Evolutionary conservation across 2,329 filamentous ascomycete species (phyloP).

Genomic region (Lecanicillium sp.): DNA sequence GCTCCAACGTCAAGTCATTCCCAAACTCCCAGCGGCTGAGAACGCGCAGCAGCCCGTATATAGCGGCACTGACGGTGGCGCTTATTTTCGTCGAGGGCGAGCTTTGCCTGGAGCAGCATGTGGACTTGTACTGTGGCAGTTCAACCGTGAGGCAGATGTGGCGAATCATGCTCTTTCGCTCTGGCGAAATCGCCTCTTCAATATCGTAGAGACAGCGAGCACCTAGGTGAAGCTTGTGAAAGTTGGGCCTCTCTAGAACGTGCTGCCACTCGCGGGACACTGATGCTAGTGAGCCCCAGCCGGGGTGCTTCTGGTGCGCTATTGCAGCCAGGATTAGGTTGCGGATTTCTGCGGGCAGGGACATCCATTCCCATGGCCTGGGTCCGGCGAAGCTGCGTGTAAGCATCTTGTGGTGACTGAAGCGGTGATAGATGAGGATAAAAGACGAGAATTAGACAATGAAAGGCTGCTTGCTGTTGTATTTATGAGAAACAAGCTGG

Average conservation of each 20-base stretch:
- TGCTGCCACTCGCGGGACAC: slow-evolving; percentile 28
- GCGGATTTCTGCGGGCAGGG: slow-evolving; percentile 24
- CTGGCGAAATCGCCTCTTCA: slow-evolving; percentile 11
- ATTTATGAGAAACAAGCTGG: no score
- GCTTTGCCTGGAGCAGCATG: slow-evolving; percentile 14
- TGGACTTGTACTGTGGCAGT: slow-evolving; percentile 18
- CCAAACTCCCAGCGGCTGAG: slow-evolving; percentile 20
- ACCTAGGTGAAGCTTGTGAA: slow-evolving; percentile 18
- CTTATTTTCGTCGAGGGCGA: not conserved
- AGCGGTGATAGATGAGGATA: no score
- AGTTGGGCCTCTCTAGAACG: slow-evolving; percentile 21
- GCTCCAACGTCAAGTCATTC: slow-evolving; percentile 21
- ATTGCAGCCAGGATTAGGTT: slow-evolving; percentile 20
- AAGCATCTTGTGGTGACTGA: no score
- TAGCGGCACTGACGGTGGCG: slow-evolving; percentile 12
- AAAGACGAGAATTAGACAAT: no score
- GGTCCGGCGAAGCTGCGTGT: no score
- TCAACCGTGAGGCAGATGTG: slow-evolving; percentile 23
- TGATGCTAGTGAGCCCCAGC: slow-evolving; percentile 24
- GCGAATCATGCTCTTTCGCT: slow-evolving; percentile 15
- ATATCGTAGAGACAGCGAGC: slow-evolving; percentile 17
- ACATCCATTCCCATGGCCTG: no score
- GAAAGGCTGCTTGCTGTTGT: no score
- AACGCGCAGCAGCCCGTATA: slow-evolving; percentile 21
- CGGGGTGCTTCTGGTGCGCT: slow-evolving; percentile 17